A percentile compares a stretch with the other conserved stretches of the same genome.
phyloP scores from a whole-genome alignment of 495 filamentous ascomycete species.

The Xanthoparmelia taractica region DNA sequence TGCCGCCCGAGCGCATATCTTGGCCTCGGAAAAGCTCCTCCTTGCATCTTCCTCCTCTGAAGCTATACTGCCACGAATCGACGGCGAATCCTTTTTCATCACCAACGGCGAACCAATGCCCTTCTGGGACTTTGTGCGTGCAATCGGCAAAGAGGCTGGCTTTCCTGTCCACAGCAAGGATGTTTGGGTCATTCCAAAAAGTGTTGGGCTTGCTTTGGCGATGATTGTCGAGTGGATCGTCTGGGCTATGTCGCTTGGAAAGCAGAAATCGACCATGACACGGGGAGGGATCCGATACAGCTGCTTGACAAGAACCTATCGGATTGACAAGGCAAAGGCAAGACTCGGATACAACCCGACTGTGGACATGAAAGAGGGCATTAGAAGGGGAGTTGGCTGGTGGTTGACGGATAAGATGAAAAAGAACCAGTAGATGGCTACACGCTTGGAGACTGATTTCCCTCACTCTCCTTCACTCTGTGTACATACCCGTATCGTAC shows the following conservation, averaged over 20 bases:
- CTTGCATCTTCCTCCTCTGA: constrained; percentile 32
- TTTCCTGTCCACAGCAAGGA: constrained; percentile 11
- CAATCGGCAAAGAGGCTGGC: constrained; percentile 24
- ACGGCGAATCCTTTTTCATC: constrained; percentile 42
- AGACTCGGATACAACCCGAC: constrained; percentile 29
- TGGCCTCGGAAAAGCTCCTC: constrained; percentile 59
- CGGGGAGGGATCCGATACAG: constrained; percentile 16
- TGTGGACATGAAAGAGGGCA: constrained; percentile 24
- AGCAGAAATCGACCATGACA: constrained; percentile 23
- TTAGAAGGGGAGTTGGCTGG: constrained; percentile 5
- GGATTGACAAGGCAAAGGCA: constrained; percentile 29
- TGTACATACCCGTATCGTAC: too few relatives aligned
- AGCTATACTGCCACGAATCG: constrained; percentile 33
- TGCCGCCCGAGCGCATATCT: constrained; percentile 64
- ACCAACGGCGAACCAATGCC: constrained; percentile 38
- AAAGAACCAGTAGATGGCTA: too few relatives aligned
- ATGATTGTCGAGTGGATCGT: neutral
- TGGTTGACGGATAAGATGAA: too few relatives aligned
- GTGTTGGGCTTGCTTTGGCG: constrained; percentile 22
- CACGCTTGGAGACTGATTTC: too few relatives aligned
- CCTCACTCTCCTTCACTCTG: too few relatives aligned
- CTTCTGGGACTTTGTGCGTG: constrained; percentile 39
- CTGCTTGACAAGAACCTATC: constrained; percentile 14
- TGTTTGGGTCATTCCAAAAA: constrained; percentile 24
- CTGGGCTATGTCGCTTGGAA: constrained; percentile 14